These are phyloP conservation scores for Neonectria magnoliae DNA, from an alignment of 2,329 filamentous ascomycete species.

Conservation along the genomic window DNA sequence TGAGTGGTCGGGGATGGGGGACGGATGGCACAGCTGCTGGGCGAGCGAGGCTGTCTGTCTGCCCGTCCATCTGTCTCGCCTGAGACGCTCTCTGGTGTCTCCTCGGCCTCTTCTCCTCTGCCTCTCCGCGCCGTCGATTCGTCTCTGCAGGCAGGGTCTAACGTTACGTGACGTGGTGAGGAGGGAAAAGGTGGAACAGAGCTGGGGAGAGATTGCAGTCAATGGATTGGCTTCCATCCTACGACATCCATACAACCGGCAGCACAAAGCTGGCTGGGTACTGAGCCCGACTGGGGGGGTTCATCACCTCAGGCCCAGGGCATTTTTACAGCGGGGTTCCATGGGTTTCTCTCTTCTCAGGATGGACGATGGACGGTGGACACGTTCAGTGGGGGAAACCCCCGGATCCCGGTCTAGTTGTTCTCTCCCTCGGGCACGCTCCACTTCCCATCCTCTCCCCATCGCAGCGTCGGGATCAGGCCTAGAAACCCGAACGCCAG, in stretches of 20 bases:
- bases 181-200: not conserved
- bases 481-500: slow-evolving; percentile 13
- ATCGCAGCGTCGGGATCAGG: slow-evolving; percentile 3
- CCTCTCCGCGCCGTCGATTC: not conserved
- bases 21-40: not conserved
- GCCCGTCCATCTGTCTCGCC: not conserved
- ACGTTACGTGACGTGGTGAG: slow-evolving; percentile 2
- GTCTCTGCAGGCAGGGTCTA: not conserved
- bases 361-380: slow-evolving; percentile 9
- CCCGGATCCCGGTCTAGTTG: not conserved
- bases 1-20: not conserved
- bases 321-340: slow-evolving; percentile 1
- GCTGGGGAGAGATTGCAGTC: not conserved
- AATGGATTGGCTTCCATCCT: not conserved
- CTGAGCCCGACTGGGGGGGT: slow-evolving; percentile 9
- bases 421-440: not conserved
- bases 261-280: not conserved
- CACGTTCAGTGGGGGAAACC: slow-evolving; percentile 2
- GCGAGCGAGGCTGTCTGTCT: not conserved
- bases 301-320: not conserved
- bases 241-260: not conserved
- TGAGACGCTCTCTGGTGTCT: slow-evolving; percentile 2
- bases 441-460: not conserved
- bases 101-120: not conserved
- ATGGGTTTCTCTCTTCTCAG: not conserved